Percentiles rank a stretch among this genome's conserved stretches.
phyloP scores from a whole-genome alignment of 805 yeast species.

The Starmera pachycereana region DNA sequence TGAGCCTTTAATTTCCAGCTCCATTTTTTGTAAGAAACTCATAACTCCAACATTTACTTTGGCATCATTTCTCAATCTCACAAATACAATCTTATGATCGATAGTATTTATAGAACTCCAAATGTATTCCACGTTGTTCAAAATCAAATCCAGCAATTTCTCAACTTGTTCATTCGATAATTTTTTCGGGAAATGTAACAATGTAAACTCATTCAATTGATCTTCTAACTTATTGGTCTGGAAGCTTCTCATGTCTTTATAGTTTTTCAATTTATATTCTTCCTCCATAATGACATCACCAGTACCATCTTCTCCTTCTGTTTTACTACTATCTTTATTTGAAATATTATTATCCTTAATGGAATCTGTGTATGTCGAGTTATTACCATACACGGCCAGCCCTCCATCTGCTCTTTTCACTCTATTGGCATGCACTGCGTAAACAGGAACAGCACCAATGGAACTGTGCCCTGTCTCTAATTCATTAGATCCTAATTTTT shows the following conservation, averaged over 20 bases:
- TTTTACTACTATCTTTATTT: not conserved
- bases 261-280: conserved; percentile 5
- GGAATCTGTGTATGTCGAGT: not conserved
- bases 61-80: conserved; percentile 18
- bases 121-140: conserved; percentile 9
- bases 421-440: no score
- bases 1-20: not conserved
- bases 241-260: conserved; percentile 20
- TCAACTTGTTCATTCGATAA: conserved; percentile 23
- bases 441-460: no score
- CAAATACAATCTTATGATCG: conserved; percentile 24
- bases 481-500: no score
- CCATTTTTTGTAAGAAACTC: not conserved
- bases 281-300: not conserved
- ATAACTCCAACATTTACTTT: not conserved
- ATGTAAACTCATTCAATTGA: conserved; percentile 24
- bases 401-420: no score
- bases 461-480: no score
- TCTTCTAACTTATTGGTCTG: conserved; percentile 24
- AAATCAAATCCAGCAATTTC: conserved; percentile 18
- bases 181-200: conserved; percentile 24
- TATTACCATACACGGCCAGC: no score
- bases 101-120: conserved; percentile 29
- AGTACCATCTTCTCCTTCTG: not conserved
- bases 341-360: not conserved